phyloP scores from a whole-genome alignment of 768 basidiomycete species.

The Lanmaoa rubissima region DNA sequence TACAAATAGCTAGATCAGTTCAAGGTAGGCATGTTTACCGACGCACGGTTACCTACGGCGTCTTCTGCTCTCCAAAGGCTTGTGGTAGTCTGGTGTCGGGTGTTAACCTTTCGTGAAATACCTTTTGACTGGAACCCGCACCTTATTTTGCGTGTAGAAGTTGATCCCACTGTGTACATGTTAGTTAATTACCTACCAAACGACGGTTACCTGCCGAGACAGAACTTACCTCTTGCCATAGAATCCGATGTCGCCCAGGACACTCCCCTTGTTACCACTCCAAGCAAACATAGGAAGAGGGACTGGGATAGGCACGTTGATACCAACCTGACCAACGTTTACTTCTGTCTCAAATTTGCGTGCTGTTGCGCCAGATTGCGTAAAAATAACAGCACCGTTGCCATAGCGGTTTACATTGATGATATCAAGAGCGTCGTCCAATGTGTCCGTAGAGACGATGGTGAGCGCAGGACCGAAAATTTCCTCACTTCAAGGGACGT shows the following conservation, averaged over 20 bases:
- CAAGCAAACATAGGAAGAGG: constrained; percentile 94
- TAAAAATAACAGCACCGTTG: constrained; percentile 95
- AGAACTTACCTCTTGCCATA: constrained; percentile 75
- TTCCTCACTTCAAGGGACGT: constrained; percentile 60
- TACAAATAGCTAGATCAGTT: constrained; percentile 24
- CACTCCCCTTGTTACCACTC: constrained; percentile 92
- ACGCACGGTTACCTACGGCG: constrained; percentile 73
- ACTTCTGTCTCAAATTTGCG: constrained; percentile 87
- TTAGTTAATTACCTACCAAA: background rate
- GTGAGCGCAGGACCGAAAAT: constrained; percentile 93
- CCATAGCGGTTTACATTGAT: constrained; percentile 91
- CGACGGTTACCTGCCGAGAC: background rate
- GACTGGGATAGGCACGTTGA: constrained; percentile 92
- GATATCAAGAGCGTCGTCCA: constrained; percentile 88
- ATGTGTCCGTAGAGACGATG: constrained; percentile 71
- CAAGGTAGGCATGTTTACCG: constrained; percentile 85
- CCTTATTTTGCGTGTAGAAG: constrained; percentile 97
- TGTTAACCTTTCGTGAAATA: constrained; percentile 6
- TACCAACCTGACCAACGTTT: constrained; percentile 90
- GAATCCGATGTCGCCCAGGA: constrained; percentile 84
- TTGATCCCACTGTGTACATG: constrained; percentile 65
- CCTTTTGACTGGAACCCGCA: constrained; percentile 18
- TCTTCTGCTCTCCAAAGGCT: constrained; percentile 91
- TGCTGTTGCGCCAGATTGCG: constrained; percentile 92
- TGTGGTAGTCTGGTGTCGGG: constrained; percentile 69